These are phyloP conservation scores for Paspalum notatum DNA, from an alignment of 176 grass and related monocot species.

Conservation along the genomic window DNA sequence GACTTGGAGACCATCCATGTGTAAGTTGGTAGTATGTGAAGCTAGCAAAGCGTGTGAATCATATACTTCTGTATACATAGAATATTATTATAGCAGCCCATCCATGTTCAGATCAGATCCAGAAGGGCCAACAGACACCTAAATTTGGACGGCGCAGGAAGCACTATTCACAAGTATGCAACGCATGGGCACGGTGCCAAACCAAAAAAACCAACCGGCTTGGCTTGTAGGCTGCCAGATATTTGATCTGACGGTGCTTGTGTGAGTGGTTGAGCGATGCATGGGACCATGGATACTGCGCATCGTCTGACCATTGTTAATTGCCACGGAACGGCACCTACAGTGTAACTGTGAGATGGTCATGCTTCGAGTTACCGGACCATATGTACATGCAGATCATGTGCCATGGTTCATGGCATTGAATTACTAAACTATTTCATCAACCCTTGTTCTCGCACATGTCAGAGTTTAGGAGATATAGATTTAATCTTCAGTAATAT, in stretches of 20 bases:
- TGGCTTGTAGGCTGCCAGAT: not conserved
- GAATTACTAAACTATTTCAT: not conserved
- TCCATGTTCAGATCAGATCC: not conserved
- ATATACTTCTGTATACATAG: not conserved
- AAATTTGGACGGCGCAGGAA: constrained; percentile 1
- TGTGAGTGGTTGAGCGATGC: not conserved
- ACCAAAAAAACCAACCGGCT: not conserved
- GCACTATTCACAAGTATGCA: not conserved
- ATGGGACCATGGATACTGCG: not conserved
- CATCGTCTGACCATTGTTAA: not conserved
- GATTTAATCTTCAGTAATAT: too few relatives aligned
- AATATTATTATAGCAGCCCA: not conserved
- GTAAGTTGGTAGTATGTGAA: constrained; percentile 20
- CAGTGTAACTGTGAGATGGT: not conserved
- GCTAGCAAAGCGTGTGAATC: not conserved
- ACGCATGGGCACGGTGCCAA: not conserved
- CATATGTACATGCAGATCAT: not conserved
- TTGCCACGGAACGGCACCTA: not conserved
- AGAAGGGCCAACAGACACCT: constrained; percentile 22
- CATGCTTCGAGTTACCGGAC: not conserved
- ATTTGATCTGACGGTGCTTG: not conserved
- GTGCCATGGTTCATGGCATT: constrained; percentile 12
- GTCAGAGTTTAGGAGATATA: too few relatives aligned
- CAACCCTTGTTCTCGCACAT: too few relatives aligned
- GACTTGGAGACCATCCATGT: constrained; percentile 18